A percentile compares a stretch with the other conserved stretches of the same genome.
These are phyloP conservation scores for Babesia ovata DNA, from an alignment of 169 alveolate species.

Conservation along the genomic window DNA sequence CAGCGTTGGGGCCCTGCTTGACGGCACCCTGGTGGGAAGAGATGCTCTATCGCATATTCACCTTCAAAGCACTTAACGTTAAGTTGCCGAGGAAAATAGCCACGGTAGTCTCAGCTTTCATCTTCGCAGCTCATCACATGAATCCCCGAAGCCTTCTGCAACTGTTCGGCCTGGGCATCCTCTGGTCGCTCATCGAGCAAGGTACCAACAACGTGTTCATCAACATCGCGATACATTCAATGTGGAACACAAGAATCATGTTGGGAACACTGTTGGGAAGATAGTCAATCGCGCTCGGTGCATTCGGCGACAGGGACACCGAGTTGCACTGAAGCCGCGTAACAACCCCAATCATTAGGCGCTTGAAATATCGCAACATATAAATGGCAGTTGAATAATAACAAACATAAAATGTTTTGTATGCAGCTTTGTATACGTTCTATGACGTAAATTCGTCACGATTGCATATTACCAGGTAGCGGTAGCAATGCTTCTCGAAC, in stretches of 20 bases:
- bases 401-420: too few species aligned
- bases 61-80: constrained; percentile 36
- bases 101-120: constrained; percentile 37
- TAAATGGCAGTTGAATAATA: too few species aligned
- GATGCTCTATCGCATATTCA: constrained; percentile 67
- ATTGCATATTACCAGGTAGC: too few species aligned
- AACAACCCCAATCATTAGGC: too few species aligned
- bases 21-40: constrained; percentile 81
- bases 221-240: constrained; percentile 65
- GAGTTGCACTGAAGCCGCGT: too few species aligned
- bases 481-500: too few species aligned
- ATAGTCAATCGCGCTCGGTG: not conserved
- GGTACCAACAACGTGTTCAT: constrained; percentile 46
- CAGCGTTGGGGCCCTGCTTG: constrained; percentile 72
- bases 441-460: too few species aligned
- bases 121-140: constrained; percentile 71
- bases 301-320: too few species aligned
- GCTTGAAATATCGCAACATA: too few species aligned
- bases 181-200: constrained; percentile 64
- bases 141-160: constrained; percentile 54
- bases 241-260: constrained; percentile 74
- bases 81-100: constrained; percentile 43
- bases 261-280: constrained; percentile 52
- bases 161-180: constrained; percentile 54
- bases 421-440: too few species aligned